Conservation (phyloP, 176 grass and related monocot genomes). For the Oryza rufipogon region DNA sequence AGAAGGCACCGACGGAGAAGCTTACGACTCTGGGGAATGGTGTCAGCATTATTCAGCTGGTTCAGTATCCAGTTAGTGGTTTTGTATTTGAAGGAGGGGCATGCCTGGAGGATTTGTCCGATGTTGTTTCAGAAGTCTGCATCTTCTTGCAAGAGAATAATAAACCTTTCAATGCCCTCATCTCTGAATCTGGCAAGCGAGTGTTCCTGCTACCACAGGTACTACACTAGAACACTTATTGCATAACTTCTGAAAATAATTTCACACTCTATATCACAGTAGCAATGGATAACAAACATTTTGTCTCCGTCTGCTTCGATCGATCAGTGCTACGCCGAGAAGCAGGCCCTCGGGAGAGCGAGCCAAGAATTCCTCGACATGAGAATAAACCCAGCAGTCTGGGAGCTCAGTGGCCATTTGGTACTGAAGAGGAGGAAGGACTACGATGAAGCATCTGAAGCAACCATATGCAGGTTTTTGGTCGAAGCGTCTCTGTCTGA, state of each 20-base stretch:
- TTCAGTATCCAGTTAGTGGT: conserved; percentile 69
- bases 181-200: conserved; percentile 74
- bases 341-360: conserved; percentile 57
- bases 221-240: conserved; percentile 1
- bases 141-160: conserved; percentile 81
- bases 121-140: conserved; percentile 53
- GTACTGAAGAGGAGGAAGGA: conserved; percentile 78
- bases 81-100: conserved; percentile 65
- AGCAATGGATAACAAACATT: conserved; percentile 1
- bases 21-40: conserved; percentile 41
- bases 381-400: conserved; percentile 78
- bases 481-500: conserved; percentile 63
- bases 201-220: conserved; percentile 86
- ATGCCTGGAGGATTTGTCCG: conserved; percentile 57
- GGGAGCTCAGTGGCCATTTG: conserved; percentile 91
- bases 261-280: conserved; percentile 2
- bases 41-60: conserved; percentile 51
- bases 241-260: background rate
- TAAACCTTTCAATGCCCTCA: conserved; percentile 83
- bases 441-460: conserved; percentile 66
- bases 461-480: conserved; percentile 59
- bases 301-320: background rate
- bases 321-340: conserved; percentile 77
- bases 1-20: conserved; percentile 50
- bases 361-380: conserved; percentile 73